Conservation (phyloP, 441 rosid genomes). For the Jatropha multifida region DNA sequence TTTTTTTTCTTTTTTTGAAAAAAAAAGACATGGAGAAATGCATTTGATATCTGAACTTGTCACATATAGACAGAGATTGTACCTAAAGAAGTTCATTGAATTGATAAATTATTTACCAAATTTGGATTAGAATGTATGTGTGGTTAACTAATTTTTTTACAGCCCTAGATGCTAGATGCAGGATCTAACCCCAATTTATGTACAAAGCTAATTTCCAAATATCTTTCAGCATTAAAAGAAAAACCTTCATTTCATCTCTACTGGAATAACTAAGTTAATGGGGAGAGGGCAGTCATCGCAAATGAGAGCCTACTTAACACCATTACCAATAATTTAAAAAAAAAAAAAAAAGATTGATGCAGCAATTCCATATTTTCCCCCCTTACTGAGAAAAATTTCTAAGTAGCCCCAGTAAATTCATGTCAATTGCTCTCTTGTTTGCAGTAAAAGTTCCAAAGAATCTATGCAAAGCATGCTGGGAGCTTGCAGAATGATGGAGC, state of each 20-base stretch:
- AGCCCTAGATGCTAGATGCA: neutral
- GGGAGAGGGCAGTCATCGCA: neutral
- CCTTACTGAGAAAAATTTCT: neutral
- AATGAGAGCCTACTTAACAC: neutral
- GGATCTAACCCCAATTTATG: neutral
- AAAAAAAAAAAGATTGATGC: neutral
- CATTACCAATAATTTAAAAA: neutral
- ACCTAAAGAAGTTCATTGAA: neutral
- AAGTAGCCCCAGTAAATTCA: neutral
- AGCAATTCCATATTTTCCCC: neutral
- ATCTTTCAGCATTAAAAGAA: conserved; percentile 1
- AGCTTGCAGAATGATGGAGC: neutral
- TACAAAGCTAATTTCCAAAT: conserved; percentile 1
- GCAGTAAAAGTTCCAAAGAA: neutral
- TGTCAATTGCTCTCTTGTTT: neutral
- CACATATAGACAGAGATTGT: neutral
- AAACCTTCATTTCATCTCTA: neutral
- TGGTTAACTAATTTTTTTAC: neutral
- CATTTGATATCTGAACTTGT: neutral
- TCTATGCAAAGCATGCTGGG: neutral
- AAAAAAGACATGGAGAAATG: neutral
- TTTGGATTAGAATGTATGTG: neutral
- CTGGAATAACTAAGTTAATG: neutral
- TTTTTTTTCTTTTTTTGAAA: no score
- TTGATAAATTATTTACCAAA: neutral